phyloP scores from a whole-genome alignment of 495 filamentous ascomycete genomes.

The Penicillium egyptiacum region DNA sequence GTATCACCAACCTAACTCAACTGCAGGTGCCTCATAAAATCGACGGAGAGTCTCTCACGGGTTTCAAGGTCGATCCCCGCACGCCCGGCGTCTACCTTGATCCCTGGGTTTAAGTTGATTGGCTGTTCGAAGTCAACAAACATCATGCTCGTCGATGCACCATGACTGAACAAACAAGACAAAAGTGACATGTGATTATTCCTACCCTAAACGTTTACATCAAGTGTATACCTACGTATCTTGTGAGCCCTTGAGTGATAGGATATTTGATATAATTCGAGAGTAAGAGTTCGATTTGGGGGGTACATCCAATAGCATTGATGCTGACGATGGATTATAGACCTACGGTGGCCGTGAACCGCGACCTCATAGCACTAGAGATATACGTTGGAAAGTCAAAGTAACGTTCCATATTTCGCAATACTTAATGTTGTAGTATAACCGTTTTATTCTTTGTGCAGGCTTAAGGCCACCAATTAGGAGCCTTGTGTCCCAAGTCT shows the following conservation, averaged over 20 bases:
- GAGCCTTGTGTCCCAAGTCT: neutral
- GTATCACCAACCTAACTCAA: slow-evolving; percentile 9
- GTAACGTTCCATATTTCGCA: neutral
- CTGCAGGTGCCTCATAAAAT: neutral
- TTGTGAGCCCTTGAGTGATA: neutral
- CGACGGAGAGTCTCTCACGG: neutral
- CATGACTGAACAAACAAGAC: slow-evolving; percentile 2
- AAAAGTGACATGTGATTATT: slow-evolving; percentile 11
- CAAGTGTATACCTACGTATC: neutral
- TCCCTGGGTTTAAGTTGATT: neutral
- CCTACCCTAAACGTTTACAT: slow-evolving; percentile 1
- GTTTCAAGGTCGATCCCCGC: slow-evolving; percentile 2
- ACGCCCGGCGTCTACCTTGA: neutral
- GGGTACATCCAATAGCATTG: neutral
- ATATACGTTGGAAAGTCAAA: neutral
- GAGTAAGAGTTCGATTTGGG: neutral
- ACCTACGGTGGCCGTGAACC: neutral
- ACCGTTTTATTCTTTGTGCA: neutral
- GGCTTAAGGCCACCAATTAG: neutral
- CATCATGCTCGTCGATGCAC: neutral
- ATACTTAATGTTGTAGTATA: neutral
- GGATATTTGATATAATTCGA: neutral
- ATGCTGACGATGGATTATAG: neutral
- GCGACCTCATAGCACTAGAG: neutral
- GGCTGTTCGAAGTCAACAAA: neutral